Evolutionary conservation across 2,329 filamentous ascomycete species (phyloP).

Genomic region (Fusarium circinatum): DNA sequence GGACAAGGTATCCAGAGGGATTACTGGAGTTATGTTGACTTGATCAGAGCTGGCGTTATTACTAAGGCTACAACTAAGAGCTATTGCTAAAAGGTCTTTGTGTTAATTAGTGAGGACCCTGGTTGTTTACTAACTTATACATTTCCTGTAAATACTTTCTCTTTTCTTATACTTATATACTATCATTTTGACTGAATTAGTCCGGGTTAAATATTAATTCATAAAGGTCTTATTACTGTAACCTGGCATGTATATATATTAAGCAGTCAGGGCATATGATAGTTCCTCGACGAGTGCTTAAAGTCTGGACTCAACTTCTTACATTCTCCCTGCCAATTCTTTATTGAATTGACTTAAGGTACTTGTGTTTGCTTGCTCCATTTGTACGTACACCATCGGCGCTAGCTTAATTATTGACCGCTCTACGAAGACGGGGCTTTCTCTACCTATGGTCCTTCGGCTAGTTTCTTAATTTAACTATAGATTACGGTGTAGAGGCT

Average conservation of each 20-base stretch:
- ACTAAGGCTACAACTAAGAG: background rate
- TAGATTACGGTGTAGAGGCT: too few species aligned
- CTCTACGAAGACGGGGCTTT: background rate
- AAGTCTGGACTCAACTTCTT: background rate
- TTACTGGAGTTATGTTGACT: background rate
- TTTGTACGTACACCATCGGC: rapidly evolving
- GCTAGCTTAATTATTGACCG: rapidly evolving
- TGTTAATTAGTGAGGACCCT: rapidly evolving
- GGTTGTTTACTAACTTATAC: rapidly evolving
- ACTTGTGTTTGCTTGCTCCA: rapidly evolving
- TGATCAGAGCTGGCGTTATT: background rate
- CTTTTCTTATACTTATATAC: rapidly evolving
- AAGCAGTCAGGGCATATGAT: background rate
- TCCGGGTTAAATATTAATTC: rapidly evolving
- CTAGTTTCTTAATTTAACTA: too few species aligned
- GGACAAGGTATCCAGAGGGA: background rate
- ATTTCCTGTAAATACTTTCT: too few species aligned
- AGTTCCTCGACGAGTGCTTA: rapidly evolving
- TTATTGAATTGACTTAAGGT: rapidly evolving
- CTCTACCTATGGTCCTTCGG: rapidly evolving
- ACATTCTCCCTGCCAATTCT: rapidly evolving
- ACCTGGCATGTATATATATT: rapidly evolving
- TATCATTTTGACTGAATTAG: rapidly evolving
- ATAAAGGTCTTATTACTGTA: background rate
- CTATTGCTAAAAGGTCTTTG: background rate